These are phyloP conservation scores for Talaromyces amestolkiae DNA, from an alignment of 2,329 filamentous ascomycete species.

Conservation along the genomic window DNA sequence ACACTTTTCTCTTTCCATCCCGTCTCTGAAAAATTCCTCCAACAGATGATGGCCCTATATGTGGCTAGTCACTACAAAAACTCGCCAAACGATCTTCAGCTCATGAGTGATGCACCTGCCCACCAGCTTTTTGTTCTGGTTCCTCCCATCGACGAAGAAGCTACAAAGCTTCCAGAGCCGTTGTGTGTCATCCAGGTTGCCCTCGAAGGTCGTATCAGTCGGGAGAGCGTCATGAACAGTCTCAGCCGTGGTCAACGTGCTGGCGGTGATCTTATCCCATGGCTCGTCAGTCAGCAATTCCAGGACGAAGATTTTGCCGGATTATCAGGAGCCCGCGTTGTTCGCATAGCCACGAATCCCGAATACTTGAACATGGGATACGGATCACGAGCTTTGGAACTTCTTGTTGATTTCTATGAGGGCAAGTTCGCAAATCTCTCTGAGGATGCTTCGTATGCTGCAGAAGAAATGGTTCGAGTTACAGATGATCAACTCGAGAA, in stretches of 20 bases:
- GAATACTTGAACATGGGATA: constrained; percentile 93
- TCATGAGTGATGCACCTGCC: constrained; percentile 96
- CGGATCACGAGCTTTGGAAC: constrained; percentile 79
- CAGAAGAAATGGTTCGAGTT: constrained; percentile 68
- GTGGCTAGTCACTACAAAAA: constrained; percentile 99
- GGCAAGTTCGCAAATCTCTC: constrained; percentile 84
- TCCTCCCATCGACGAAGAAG: constrained; percentile 74
- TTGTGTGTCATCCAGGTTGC: constrained; percentile 93
- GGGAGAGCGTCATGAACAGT: constrained; percentile 85
- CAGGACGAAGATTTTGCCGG: constrained; percentile 96
- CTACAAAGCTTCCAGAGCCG: constrained; percentile 80
- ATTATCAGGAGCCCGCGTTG: constrained; percentile 85
- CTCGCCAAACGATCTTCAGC: constrained; percentile 92
- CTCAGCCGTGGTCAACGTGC: constrained; percentile 85
- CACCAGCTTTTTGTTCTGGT: constrained; percentile 95
- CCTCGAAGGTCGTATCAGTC: constrained; percentile 90
- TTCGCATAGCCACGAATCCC: constrained; percentile 93
- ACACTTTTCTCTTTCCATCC: constrained; percentile 98
- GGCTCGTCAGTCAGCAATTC: constrained; percentile 96
- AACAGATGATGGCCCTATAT: constrained; percentile 97
- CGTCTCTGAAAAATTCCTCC: constrained; percentile 92
- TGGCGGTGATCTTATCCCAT: constrained; percentile 90
- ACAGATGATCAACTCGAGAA: constrained; percentile 78
- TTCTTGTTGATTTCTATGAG: constrained; percentile 90
- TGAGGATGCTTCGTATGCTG: constrained; percentile 59